Evolutionary conservation across 257 asterid species (phyloP).

Genomic region (Nicotiana noctiflora): DNA sequence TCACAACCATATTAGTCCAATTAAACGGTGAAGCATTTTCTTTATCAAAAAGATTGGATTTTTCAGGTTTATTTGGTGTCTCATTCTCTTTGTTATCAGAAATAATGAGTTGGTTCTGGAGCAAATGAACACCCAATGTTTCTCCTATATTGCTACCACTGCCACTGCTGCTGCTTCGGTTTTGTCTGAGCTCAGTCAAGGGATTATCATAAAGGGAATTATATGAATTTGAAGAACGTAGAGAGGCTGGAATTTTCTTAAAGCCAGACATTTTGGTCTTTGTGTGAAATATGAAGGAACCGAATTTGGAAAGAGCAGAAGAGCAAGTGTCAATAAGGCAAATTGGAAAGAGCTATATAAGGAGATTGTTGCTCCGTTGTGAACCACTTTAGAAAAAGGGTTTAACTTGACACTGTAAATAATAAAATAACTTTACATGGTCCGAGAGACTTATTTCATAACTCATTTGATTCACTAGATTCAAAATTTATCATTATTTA

Average conservation of each 20-base stretch:
- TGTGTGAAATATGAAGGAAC: not conserved
- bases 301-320: constrained; percentile 5
- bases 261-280: constrained; percentile 35
- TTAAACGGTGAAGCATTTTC: constrained; percentile 22
- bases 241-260: constrained; percentile 40
- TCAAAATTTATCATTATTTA: no score
- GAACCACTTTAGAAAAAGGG: not conserved
- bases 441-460: no score
- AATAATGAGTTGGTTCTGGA: constrained; percentile 12
- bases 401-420: no score
- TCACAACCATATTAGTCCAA: constrained; percentile 12
- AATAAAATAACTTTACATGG: no score
- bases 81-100: constrained; percentile 42
- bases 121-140: constrained; percentile 24
- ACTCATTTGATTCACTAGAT: no score
- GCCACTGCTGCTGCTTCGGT: constrained; percentile 34
- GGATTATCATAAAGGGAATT: constrained; percentile 59
- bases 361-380: not conserved
- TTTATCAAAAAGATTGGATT: constrained; percentile 10
- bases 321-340: not conserved
- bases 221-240: constrained; percentile 42
- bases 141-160: not conserved
- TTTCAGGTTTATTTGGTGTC: constrained; percentile 29
- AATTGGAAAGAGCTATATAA: not conserved
- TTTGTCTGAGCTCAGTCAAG: constrained; percentile 43